These are phyloP conservation scores for Trifolium dubium DNA, from an alignment of 306 rosid genomes.

Conservation along the genomic window DNA sequence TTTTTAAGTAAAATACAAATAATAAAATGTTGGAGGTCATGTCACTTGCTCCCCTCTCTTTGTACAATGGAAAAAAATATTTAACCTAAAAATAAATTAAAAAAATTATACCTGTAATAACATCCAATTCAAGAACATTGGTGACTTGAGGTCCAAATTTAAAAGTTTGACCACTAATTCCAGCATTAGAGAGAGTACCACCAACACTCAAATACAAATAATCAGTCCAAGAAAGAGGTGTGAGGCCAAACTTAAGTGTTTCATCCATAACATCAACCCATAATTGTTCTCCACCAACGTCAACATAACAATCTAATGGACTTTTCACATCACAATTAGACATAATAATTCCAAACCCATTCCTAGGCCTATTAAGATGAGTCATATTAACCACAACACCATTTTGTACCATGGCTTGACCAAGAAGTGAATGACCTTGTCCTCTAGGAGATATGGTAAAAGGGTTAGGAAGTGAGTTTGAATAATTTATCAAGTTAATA, in stretches of 20 bases:
- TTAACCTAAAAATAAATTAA: not conserved
- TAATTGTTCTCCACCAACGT: constrained; percentile 78
- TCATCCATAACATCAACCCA: constrained; percentile 78
- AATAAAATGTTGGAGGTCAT: no score
- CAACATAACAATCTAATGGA: constrained; percentile 57
- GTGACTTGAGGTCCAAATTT: constrained; percentile 82
- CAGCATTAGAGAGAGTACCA: constrained; percentile 91
- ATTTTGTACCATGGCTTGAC: constrained; percentile 61
- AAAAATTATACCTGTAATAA: constrained; percentile 62
- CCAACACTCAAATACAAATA: constrained; percentile 75
- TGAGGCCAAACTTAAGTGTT: constrained; percentile 50
- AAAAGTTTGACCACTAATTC: constrained; percentile 82
- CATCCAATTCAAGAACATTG: constrained; percentile 73
- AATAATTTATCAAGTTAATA: constrained; percentile 42
- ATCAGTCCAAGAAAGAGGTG: constrained; percentile 79
- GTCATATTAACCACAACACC: constrained; percentile 71
- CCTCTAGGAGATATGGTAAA: constrained; percentile 68
- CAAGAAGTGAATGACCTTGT: constrained; percentile 68
- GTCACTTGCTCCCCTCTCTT: no score
- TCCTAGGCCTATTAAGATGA: constrained; percentile 22
- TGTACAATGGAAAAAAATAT: no score
- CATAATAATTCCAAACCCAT: constrained; percentile 50
- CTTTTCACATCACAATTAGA: constrained; percentile 8
- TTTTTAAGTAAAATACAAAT: no score
- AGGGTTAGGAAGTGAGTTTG: constrained; percentile 43